Percentiles rank a stretch among this genome's conserved stretches.
These are phyloP conservation scores for Talaromyces sp. DNA, from an alignment of 2,329 filamentous ascomycete species.

Conservation along the genomic window DNA sequence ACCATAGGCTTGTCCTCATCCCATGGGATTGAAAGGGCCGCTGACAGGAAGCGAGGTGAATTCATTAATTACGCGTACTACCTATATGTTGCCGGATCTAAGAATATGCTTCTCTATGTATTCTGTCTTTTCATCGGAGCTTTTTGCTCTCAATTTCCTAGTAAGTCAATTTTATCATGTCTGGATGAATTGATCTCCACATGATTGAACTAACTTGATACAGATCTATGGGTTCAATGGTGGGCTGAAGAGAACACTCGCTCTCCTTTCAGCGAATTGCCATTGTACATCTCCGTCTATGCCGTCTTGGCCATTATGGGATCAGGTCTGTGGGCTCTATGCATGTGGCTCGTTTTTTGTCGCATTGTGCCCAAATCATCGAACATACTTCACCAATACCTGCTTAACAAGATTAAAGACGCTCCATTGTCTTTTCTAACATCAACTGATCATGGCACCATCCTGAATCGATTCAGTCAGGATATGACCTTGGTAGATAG, in stretches of 20 bases:
- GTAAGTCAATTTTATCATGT: conserved; percentile 21
- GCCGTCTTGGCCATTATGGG: not conserved
- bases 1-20: not conserved
- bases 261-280: not conserved
- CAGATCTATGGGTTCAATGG: conserved; percentile 16
- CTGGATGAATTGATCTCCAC: not conserved
- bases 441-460: conserved; percentile 37
- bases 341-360: conserved; percentile 15
- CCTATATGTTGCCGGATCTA: conserved; percentile 34
- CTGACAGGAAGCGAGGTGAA: not conserved
- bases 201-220: not conserved
- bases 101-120: conserved; percentile 33
- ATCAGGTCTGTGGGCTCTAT: conserved; percentile 12
- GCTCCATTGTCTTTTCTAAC: conserved; percentile 45
- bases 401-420: conserved; percentile 52
- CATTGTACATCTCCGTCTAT: conserved; percentile 7
- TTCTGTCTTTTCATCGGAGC: conserved; percentile 36
- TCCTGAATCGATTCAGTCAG: conserved; percentile 44
- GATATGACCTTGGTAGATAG: conserved; percentile 45
- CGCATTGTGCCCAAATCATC: conserved; percentile 13
- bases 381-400: conserved; percentile 29
- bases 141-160: conserved; percentile 41
- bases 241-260: conserved; percentile 13
- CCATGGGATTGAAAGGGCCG: not conserved
- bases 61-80: conserved; percentile 7